Conservation (phyloP, 345 rosid genomes). For the Pseudoturritis turrita region DNA sequence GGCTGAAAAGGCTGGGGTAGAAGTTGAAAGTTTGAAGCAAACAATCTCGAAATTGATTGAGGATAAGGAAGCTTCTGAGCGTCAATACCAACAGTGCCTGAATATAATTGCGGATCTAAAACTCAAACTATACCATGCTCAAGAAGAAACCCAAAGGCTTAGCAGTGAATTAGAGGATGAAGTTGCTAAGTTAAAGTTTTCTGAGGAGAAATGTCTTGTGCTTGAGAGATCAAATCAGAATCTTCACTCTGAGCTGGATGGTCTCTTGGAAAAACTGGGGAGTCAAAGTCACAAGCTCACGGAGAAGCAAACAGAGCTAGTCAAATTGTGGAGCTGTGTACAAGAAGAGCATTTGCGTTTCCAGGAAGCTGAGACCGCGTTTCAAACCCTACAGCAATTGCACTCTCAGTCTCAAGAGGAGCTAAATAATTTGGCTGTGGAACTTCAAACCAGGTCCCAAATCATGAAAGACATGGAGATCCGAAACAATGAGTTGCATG, state of each 20-base stretch:
- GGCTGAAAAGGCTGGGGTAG: constrained; percentile 56
- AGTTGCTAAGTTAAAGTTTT: constrained; percentile 56
- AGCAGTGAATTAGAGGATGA: constrained; percentile 56
- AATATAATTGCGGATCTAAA: constrained; percentile 62
- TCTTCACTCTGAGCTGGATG: constrained; percentile 70
- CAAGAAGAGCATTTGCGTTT: constrained; percentile 87
- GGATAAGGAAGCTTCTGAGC: constrained; percentile 67
- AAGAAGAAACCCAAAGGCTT: constrained; percentile 67
- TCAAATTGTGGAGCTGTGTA: constrained; percentile 72
- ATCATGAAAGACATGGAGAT: constrained; percentile 64
- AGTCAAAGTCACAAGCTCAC: constrained; percentile 63
- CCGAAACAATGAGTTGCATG: constrained; percentile 48
- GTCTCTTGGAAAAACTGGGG: constrained; percentile 51
- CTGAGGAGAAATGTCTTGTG: constrained; percentile 71
- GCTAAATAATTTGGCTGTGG: constrained; percentile 61
- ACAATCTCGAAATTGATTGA: constrained; percentile 44
- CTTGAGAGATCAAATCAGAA: constrained; percentile 79
- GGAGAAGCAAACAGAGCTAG: constrained; percentile 85
- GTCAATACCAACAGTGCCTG: constrained; percentile 63
- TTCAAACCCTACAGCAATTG: constrained; percentile 86
- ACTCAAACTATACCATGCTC: constrained; percentile 47
- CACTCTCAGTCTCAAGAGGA: constrained; percentile 95
- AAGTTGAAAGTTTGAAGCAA: constrained; percentile 62
- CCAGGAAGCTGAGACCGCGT: constrained; percentile 92
- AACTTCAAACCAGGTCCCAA: constrained; percentile 56